Base-by-base conservation (phyloP, 164 flowering plant species). In the Chimonanthus salicifolius region DNA sequence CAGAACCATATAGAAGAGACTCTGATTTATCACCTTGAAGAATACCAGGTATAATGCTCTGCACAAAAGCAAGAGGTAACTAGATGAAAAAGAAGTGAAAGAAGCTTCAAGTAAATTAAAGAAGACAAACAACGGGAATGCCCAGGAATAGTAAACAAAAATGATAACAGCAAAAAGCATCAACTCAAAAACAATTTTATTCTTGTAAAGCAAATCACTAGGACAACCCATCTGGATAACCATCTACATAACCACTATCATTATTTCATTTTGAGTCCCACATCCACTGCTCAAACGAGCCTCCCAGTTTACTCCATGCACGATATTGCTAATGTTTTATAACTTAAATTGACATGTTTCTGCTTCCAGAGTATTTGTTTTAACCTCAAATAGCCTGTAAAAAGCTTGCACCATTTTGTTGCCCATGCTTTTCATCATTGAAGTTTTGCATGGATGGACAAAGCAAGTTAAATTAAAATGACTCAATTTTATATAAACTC, bases 21-120 rank as follows among this genome's bases (percentile, higher is more conserved):
- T 96, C 97, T 20, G 99, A 94, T 81, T 96, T 96, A 80, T 96
- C 99, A 64, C 99, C 99, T 86, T 96, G 99, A 72, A 96, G 97
- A 75, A 96, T 96, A 70, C 99, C 99, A 72, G 99, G 99, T 78
- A 96, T 84, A 21, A 96, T 97, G 87, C 98, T 96, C 99, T 96
- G 86, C 74, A 83, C 74, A 49, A 21, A 60, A 49, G 21, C 67
- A 58, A 45, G 20, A 47, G 16, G 44, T 66, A 58, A 72, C 18
- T 71, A 44, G 13, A 68, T 60, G 64, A 45, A 15, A 65, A 62
- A 54, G 58, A 8, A 51, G 13, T 51, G 58, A 15, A 51, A 51
- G 63, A 68, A 45, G 16, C 44, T 45, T 47, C 58, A 9, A 45
- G 33, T 11, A 15, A 54, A 50, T 51, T 63, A 74, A 48, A 8